Evolutionary conservation across 2,329 filamentous ascomycete species (phyloP), one percentile per base, ranked within the genome.

Genomic region (Paecilomyces variotii): DNA sequence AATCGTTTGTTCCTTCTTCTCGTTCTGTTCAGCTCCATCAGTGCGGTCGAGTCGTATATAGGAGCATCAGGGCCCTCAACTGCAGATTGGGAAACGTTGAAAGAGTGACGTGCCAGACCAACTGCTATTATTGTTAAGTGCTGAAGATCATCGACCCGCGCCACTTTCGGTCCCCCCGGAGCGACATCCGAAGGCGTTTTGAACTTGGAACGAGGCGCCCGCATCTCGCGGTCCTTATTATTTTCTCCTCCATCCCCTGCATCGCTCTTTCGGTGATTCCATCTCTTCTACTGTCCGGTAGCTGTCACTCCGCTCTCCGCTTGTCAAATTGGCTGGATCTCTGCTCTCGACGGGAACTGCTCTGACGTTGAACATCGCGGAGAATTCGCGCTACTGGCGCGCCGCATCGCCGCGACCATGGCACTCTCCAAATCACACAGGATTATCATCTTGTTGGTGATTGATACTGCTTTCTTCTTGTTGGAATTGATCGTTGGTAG

Each of bases 401-500:
- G 60, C 62, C 64, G 59, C 63, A 62, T 59, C 55, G 55, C 56
- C 32, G 55, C 60, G 57, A 66, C 49, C 54, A 95, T 96, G 91
- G 88, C 83, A 64, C 89, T 93, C 82, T 95, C 92, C 70, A 99
- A 99, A 77, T 89, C 88, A 65, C 90, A 88, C 68, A 87, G 93
- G 74, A 97, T 99, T 73, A 84, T 89, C 76, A 88, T 97, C 74
- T 90, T 99, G 82, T 86, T 99, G 73, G 88, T 80, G 63, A 96
- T 99, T 70, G 93, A 97, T 77, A 82, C 87, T 56, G 82, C 84
- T 49, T 99, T 99, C 79, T 97, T 99, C 77, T 76, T 96, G 54
- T 79, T 97, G 59, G 94, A 99, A 77, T 78, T 99, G 61, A 85
- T 88, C 59, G 86, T 88, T 61, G 93, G 81, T 82, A 61, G 35